A percentile compares a stretch with the other conserved stretches of the same genome.
phyloP scores from a whole-genome alignment of 768 basidiomycete species.

The Suillus paluster region DNA sequence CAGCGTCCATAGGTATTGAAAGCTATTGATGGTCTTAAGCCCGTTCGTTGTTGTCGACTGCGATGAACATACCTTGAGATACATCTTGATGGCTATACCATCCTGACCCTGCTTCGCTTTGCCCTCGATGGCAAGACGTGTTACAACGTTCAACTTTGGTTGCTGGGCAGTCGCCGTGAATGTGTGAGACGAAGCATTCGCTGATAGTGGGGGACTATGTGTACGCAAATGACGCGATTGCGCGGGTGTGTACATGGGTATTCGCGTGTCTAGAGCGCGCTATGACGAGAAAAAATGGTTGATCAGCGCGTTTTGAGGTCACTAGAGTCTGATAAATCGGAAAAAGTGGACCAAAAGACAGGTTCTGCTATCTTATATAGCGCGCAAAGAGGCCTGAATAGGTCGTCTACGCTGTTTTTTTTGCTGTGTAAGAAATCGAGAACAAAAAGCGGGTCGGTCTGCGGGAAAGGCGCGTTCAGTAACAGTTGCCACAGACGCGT shows the following conservation, averaged over 20 bases:
- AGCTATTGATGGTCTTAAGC: conserved; percentile 44
- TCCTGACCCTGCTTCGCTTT: conserved; percentile 68
- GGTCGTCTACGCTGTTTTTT: neutral
- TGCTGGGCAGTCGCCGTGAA: conserved; percentile 44
- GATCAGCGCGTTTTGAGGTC: neutral
- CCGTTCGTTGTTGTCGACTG: neutral
- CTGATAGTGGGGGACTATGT: conserved; percentile 35
- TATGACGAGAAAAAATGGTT: too few relatives aligned
- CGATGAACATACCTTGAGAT: conserved; percentile 64
- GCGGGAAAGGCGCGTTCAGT: conserved; percentile 16
- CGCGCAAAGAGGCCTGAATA: neutral
- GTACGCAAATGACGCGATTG: conserved; percentile 34
- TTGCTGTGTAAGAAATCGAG: conserved; percentile 9
- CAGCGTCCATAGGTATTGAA: conserved; percentile 65
- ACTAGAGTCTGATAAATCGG: neutral
- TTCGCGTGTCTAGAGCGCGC: conserved; percentile 4
- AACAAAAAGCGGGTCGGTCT: conserved; percentile 19
- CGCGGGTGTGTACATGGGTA: conserved; percentile 21
- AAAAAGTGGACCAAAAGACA: conserved; percentile 11
- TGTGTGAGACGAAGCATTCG: conserved; percentile 48
- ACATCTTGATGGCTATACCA: conserved; percentile 72
- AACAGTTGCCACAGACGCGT: conserved; percentile 28
- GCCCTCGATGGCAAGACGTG: conserved; percentile 76
- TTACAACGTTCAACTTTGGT: conserved; percentile 67
- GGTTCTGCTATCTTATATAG: conserved; percentile 7